A percentile compares a stretch with the other conserved stretches of the same genome.
Conservation (phyloP, 495 filamentous ascomycete genomes). For the Penicillium ochrochloron region DNA sequence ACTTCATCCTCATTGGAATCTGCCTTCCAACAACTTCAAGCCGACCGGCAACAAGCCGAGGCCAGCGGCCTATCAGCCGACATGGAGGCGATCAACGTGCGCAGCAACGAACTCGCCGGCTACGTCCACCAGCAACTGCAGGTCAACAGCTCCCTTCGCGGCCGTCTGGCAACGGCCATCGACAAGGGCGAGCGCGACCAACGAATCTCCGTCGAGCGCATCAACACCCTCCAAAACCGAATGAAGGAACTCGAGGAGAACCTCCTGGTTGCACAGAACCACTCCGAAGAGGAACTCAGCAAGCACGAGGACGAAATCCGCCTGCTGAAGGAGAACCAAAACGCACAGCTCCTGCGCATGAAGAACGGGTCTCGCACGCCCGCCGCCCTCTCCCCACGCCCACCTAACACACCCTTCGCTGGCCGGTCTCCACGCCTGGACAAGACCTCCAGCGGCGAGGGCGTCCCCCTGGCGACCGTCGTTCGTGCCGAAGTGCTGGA, state of each 20-base stretch:
- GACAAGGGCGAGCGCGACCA: conserved; percentile 86
- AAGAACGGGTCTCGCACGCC: conserved; percentile 58
- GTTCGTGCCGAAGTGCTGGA: conserved; percentile 74
- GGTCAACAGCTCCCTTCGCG: conserved; percentile 72
- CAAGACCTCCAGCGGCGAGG: conserved; percentile 59
- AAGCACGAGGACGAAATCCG: conserved; percentile 86
- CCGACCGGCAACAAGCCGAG: conserved; percentile 73
- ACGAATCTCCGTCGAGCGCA: conserved; percentile 73
- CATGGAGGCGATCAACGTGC: conserved; percentile 69
- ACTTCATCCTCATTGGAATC: conserved; percentile 76
- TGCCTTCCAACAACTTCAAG: conserved; percentile 80
- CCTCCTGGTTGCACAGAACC: conserved; percentile 79
- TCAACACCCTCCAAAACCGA: conserved; percentile 78
- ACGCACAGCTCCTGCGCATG: conserved; percentile 75
- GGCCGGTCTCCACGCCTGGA: conserved; percentile 60
- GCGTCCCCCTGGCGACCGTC: conserved; percentile 62
- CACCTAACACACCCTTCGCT: conserved; percentile 67
- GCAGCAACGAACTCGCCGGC: conserved; percentile 74
- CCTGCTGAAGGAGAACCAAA: conserved; percentile 75
- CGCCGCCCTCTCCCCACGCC: conserved; percentile 47
- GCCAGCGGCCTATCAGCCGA: conserved; percentile 67
- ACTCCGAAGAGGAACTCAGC: conserved; percentile 80
- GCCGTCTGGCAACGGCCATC: conserved; percentile 84
- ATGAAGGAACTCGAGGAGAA: conserved; percentile 84
- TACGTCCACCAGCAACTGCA: conserved; percentile 80